A percentile compares a stretch with the other conserved stretches of the same genome.
phyloP scores from a whole-genome alignment of 306 rosid genomes.

The Fragaria ananassa region DNA sequence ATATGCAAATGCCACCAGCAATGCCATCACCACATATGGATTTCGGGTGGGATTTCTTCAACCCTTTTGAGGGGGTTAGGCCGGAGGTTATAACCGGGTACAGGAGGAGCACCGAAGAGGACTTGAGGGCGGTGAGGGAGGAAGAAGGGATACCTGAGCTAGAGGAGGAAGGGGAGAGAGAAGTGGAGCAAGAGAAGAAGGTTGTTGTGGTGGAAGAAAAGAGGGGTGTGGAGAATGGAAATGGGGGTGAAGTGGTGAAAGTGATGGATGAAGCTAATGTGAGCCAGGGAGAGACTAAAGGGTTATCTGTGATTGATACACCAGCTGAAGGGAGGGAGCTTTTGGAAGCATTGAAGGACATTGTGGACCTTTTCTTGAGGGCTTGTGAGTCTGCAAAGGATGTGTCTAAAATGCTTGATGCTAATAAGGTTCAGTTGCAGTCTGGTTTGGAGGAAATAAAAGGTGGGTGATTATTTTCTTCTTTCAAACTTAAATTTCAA shows the following conservation, averaged over 20 bases:
- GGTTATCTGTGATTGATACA: constrained; percentile 58
- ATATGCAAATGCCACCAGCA: constrained; percentile 77
- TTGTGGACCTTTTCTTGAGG: constrained; percentile 68
- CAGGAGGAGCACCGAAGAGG: constrained; percentile 60
- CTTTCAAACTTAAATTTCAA: not conserved
- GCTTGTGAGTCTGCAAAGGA: constrained; percentile 79
- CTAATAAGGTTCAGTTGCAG: constrained; percentile 72
- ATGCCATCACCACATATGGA: constrained; percentile 80
- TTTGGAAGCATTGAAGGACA: constrained; percentile 79
- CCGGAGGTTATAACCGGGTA: constrained; percentile 59
- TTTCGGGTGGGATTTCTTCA: constrained; percentile 93
- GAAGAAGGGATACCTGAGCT: constrained; percentile 98
- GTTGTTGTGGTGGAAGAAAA: constrained; percentile 16
- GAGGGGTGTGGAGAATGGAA: constrained; percentile 21
- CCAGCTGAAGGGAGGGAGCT: constrained; percentile 85
- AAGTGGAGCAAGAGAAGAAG: constrained; percentile 39
- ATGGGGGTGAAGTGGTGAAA: constrained; percentile 44
- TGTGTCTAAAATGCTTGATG: constrained; percentile 88
- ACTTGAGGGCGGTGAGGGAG: constrained; percentile 83
- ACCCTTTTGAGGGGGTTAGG: constrained; percentile 73
- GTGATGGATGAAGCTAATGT: constrained; percentile 39
- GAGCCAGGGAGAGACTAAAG: constrained; percentile 44
- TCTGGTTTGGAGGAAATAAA: constrained; percentile 81
- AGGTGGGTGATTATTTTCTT: constrained; percentile 45
- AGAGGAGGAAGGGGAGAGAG: constrained; percentile 68